phyloP scores from a whole-genome alignment of 2,329 filamentous ascomycete genomes.

The Akanthomyces lecanii region DNA sequence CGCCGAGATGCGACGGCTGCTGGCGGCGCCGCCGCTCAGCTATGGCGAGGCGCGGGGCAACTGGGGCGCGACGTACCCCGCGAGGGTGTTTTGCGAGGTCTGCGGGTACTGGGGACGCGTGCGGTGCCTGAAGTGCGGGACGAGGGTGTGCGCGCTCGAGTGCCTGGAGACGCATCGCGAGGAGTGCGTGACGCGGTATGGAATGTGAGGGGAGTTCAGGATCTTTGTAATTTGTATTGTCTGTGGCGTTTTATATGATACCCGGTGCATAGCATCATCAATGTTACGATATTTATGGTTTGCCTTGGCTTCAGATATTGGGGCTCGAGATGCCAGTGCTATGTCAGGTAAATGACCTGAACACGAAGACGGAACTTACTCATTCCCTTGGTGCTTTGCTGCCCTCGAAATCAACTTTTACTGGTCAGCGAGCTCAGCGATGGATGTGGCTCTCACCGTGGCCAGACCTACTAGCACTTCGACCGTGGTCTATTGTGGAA shows the following conservation, averaged over 20 bases:
- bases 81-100: conserved; percentile 67
- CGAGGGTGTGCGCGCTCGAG: conserved; percentile 70
- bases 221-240: background rate
- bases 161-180: conserved; percentile 70
- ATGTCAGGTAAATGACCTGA: too few species aligned
- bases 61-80: conserved; percentile 49
- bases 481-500: too few species aligned
- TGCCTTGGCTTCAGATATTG: background rate
- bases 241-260: conserved; percentile 11
- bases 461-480: too few species aligned
- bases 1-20: conserved; percentile 59
- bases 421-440: too few species aligned
- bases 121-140: conserved; percentile 73
- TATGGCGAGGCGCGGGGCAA: conserved; percentile 60
- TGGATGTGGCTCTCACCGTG: too few species aligned
- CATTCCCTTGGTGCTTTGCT: too few species aligned
- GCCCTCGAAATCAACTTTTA: too few species aligned
- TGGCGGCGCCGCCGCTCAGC: conserved; percentile 60
- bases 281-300: background rate
- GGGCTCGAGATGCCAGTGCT: too few species aligned
- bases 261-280: conserved; percentile 8
- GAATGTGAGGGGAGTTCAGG: conserved; percentile 24
- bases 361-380: too few species aligned
- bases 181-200: conserved; percentile 65
- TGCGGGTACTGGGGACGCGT: conserved; percentile 80